phyloP scores from a whole-genome alignment of 176 grass and related monocot species.

The Lolium multiflorum region DNA sequence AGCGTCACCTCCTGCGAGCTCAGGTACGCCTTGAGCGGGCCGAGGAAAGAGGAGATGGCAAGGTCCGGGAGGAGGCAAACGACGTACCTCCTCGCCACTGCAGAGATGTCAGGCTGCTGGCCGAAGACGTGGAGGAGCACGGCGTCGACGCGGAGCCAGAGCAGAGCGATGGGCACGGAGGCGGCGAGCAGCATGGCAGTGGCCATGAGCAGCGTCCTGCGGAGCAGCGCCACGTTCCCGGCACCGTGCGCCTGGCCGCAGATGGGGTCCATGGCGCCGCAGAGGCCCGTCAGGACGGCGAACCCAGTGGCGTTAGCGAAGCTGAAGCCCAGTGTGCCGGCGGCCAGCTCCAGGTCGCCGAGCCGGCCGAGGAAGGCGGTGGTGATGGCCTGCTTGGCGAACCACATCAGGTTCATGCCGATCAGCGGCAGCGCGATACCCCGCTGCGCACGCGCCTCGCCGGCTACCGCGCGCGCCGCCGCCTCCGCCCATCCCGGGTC shows the following conservation, averaged over 20 bases:
- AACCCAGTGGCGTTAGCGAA: slow-evolving; percentile 92
- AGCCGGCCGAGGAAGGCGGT: slow-evolving; percentile 81
- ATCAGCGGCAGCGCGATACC: slow-evolving; percentile 76
- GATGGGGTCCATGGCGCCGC: slow-evolving; percentile 89
- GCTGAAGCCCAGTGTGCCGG: slow-evolving; percentile 80
- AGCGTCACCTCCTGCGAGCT: slow-evolving; percentile 85
- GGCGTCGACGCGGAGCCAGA: slow-evolving; percentile 76
- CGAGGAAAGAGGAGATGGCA: slow-evolving; percentile 63
- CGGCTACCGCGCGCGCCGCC: slow-evolving; percentile 24
- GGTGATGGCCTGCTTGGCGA: slow-evolving; percentile 74
- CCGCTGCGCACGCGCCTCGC: slow-evolving; percentile 67
- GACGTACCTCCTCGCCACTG: slow-evolving; percentile 50
- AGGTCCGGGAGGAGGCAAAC: slow-evolving; percentile 73
- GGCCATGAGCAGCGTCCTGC: slow-evolving; percentile 68
- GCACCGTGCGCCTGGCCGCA: slow-evolving; percentile 96
- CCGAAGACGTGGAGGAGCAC: slow-evolving; percentile 65
- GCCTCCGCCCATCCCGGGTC: slow-evolving; percentile 17
- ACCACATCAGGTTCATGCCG: slow-evolving; percentile 85
- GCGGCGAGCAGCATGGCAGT: slow-evolving; percentile 59
- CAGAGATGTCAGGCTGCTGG: slow-evolving; percentile 71
- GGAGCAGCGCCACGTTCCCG: slow-evolving; percentile 67
- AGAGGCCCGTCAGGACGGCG: slow-evolving; percentile 76
- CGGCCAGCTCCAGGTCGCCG: slow-evolving; percentile 76
- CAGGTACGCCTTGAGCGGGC: slow-evolving; percentile 78
- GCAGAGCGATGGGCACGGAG: slow-evolving; percentile 62